Evolutionary conservation across 768 basidiomycete genomes (phyloP), one percentile per base, ranked within the genome.

Genomic region (Postia placenta): DNA sequence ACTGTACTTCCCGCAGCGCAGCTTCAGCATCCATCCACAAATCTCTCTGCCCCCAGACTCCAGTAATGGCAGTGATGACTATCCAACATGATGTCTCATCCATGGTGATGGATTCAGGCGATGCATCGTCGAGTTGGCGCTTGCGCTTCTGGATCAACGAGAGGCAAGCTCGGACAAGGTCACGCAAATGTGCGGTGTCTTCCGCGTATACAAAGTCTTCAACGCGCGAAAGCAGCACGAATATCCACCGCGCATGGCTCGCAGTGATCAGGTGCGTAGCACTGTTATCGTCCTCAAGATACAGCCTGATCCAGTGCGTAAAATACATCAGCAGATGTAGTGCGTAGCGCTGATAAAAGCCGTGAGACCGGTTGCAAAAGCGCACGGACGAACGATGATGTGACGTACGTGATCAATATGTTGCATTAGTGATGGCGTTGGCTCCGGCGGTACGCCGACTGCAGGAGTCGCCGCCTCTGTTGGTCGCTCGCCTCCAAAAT

Each of bases 291-390:
- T 43, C 46, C 39, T 73, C 65, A 5, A 87, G 62, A 52, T 85
- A 74, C 12, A 75, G 49, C 54, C 83, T 82, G 54, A 88, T 81
- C 88, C 88, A 92, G 58, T 89, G 78, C 15, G 80, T 74, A 63
- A 90, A 90, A 63, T 89, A 90, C 85, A 87, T 88, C 51, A 92
- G 65, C 39, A 91, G 72, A 61, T 88, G 88, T 23, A 91, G 62
- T 4, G 85, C 79, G 63, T 73, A 78, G 58, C 76, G 74, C 88
- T 91, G 55, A 26, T 51, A 33, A 33, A 7, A 7, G n/a, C n/a
- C n/a, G n/a, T n/a, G n/a, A n/a, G n/a, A n/a, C n/a, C n/a, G n/a
- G n/a, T 38, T 11, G 25, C 25, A 27, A 30, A 26, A 52, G 52
- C 15, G 44, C 20, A 45, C 14, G 11, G n/a, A 52, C 46, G n/a